phyloP scores from a whole-genome alignment of 176 grass and related monocot species.

The Aegilops tauschii region DNA sequence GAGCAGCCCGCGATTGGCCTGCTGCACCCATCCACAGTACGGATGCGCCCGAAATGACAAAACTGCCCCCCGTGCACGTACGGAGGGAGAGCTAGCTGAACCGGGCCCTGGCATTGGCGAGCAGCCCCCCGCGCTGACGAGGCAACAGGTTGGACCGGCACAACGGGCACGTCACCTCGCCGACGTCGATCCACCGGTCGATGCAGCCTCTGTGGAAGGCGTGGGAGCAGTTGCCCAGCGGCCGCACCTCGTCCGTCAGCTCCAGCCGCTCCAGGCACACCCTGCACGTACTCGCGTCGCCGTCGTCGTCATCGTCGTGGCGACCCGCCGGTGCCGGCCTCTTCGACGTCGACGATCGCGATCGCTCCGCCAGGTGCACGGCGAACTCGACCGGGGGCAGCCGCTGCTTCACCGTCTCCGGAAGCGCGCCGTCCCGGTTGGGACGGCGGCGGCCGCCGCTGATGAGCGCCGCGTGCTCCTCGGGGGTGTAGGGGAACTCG shows the following conservation, averaged over 20 bases:
- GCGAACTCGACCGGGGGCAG: constrained; percentile 48
- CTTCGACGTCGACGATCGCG: neutral
- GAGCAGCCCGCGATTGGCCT: constrained; percentile 12
- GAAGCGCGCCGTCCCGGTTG: neutral
- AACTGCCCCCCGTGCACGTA: neutral
- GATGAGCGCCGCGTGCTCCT: constrained; percentile 23
- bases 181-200: constrained; percentile 76
- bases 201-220: constrained; percentile 72
- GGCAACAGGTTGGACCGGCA: constrained; percentile 63
- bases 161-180: constrained; percentile 63
- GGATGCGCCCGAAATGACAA: constrained; percentile 1
- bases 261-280: constrained; percentile 80
- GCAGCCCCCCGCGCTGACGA: constrained; percentile 4
- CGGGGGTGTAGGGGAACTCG: constrained; percentile 37
- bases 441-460: neutral
- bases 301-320: neutral
- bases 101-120: constrained; percentile 6
- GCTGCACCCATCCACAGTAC: constrained; percentile 21
- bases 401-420: constrained; percentile 52
- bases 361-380: constrained; percentile 16
- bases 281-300: constrained; percentile 33
- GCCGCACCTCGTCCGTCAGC: constrained; percentile 48
- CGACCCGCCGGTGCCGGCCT: neutral
- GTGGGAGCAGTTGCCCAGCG: constrained; percentile 71
- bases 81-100: neutral